These are phyloP conservation scores for Nepenthes gracilis DNA, from an alignment of 148 eudicot species.

Conservation along the genomic window DNA sequence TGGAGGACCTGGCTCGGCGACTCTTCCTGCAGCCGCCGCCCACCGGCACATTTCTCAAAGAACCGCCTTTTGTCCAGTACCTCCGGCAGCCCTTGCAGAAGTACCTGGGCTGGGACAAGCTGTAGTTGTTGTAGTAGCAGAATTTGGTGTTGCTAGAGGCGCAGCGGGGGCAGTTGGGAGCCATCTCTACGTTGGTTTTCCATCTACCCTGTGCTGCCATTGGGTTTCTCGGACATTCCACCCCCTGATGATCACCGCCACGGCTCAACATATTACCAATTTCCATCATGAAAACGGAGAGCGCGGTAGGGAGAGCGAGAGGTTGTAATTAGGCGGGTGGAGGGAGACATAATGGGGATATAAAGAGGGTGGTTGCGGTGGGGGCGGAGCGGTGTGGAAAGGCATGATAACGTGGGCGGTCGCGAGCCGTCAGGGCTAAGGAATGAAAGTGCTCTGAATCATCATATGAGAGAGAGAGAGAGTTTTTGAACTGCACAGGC, in stretches of 20 bases:
- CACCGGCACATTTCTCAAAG: constrained; percentile 27
- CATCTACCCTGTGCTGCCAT: constrained; percentile 18
- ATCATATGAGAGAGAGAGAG: constrained; percentile 10
- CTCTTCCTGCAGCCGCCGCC: constrained; percentile 35
- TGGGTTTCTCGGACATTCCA: constrained; percentile 11
- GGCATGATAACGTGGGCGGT: constrained; percentile 29
- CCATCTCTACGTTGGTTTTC: constrained; percentile 19
- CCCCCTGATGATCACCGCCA: background rate
- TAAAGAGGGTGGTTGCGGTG: constrained; percentile 1
- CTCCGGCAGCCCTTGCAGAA: constrained; percentile 36
- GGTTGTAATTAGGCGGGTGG: background rate
- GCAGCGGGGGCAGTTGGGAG: constrained; percentile 31
- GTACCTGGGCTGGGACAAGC: constrained; percentile 32
- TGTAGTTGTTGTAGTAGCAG: constrained; percentile 41
- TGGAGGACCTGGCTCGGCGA: constrained; percentile 19
- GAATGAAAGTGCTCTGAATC: constrained; percentile 8
- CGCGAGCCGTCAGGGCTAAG: constrained; percentile 29
- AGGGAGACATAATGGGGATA: background rate
- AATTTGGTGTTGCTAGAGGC: constrained; percentile 33
- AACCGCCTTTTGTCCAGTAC: constrained; percentile 40
- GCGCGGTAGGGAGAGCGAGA: too few relatives aligned
- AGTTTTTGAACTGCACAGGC: background rate
- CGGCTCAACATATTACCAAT: background rate
- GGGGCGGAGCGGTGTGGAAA: background rate
- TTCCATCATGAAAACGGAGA: background rate